Percentiles rank a stretch among this genome's conserved stretches.
These are phyloP conservation scores for Aspergillus saccharolyticus DNA, from an alignment of 495 filamentous ascomycete genomes.

Conservation along the genomic window DNA sequence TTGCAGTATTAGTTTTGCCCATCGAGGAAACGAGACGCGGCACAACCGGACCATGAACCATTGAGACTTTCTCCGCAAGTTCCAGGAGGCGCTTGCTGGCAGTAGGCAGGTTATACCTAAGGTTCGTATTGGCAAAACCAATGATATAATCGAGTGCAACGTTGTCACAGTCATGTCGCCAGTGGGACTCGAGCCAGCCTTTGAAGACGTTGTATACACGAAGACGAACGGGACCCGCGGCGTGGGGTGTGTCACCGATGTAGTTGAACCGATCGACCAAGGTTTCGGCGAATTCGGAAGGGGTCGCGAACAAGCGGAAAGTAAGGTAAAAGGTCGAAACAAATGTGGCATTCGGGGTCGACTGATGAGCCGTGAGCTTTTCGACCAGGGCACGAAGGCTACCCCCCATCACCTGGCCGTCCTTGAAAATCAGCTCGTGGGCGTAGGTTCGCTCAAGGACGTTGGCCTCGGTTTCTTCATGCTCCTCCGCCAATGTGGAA, in stretches of 20 bases:
- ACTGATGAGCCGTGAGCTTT: conserved; percentile 85
- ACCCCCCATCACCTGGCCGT: conserved; percentile 90
- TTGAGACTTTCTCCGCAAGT: conserved; percentile 75
- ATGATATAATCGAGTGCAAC: conserved; percentile 69
- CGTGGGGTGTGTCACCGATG: conserved; percentile 67
- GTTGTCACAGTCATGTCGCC: conserved; percentile 75
- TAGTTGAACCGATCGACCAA: conserved; percentile 91
- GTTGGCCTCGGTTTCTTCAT: conserved; percentile 72
- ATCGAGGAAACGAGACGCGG: conserved; percentile 84
- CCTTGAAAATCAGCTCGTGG: conserved; percentile 90
- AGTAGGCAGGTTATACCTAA: conserved; percentile 62
- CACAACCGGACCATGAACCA: conserved; percentile 68
- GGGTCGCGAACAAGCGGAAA: conserved; percentile 90
- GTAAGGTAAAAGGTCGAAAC: conserved; percentile 95
- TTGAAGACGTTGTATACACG: conserved; percentile 97
- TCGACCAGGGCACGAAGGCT: conserved; percentile 89
- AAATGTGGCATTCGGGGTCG: conserved; percentile 88
- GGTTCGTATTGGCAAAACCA: conserved; percentile 68
- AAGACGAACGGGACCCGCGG: conserved; percentile 74
- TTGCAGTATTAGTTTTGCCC: conserved; percentile 75
- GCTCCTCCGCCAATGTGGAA: conserved; percentile 64
- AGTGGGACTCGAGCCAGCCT: conserved; percentile 94
- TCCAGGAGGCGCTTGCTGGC: conserved; percentile 76
- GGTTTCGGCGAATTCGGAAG: conserved; percentile 69
- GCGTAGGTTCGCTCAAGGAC: conserved; percentile 80